phyloP scores from a whole-genome alignment of 2,329 filamentous ascomycete genomes.

The Clonostachys byssicola region DNA sequence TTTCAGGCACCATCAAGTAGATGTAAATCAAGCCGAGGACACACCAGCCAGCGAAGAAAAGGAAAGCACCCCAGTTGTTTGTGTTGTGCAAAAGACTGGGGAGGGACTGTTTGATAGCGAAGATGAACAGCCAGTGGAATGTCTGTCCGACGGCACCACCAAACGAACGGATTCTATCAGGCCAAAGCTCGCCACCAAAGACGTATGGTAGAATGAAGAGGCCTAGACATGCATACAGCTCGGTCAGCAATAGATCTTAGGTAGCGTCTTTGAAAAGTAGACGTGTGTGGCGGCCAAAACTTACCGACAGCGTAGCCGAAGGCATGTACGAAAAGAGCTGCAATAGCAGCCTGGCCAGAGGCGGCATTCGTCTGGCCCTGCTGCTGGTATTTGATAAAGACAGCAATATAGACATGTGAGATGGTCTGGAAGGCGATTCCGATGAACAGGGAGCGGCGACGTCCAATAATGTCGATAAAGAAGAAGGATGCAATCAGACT shows the following conservation, averaged over 20 bases:
- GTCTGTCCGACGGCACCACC: slow-evolving; percentile 27
- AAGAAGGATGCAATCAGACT: slow-evolving; percentile 34
- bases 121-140: slow-evolving; percentile 29
- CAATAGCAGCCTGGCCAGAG: slow-evolving; percentile 28
- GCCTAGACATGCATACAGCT: slow-evolving; percentile 4
- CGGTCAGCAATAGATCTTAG: no score
- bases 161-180: slow-evolving; percentile 37
- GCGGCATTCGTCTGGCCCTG: slow-evolving; percentile 14
- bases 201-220: slow-evolving; percentile 34
- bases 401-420: slow-evolving; percentile 32
- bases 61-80: slow-evolving; percentile 35
- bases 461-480: slow-evolving; percentile 36
- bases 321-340: slow-evolving; percentile 36
- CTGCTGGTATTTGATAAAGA: slow-evolving; percentile 28
- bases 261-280: no score
- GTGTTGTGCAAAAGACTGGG: slow-evolving; percentile 13
- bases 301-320: slow-evolving; percentile 33
- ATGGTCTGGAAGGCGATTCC: slow-evolving; percentile 20
- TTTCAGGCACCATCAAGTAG: slow-evolving; percentile 31
- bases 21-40: slow-evolving; percentile 27
- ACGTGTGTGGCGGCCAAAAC: background rate
- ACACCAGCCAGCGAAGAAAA: slow-evolving; percentile 34
- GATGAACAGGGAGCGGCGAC: slow-evolving; percentile 27
- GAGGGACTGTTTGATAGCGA: slow-evolving; percentile 22
- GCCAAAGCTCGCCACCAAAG: slow-evolving; percentile 37